Evolutionary conservation across 2,329 filamentous ascomycete species (phyloP).

Genomic region (Neurospora crassa): DNA sequence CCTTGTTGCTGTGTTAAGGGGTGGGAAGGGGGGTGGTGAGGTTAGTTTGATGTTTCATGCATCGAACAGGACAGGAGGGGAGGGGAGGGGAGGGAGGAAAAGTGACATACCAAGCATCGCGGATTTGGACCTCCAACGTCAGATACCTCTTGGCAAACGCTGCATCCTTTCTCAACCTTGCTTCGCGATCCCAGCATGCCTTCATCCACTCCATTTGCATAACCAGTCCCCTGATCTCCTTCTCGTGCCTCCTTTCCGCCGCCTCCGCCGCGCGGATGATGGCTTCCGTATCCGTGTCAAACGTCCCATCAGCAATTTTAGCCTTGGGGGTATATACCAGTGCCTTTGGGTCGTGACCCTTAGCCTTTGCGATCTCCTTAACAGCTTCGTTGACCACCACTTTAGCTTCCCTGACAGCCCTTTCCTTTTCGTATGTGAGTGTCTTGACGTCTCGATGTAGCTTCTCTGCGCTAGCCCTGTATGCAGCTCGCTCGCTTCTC

Average conservation of each 20-base stretch:
- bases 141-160: slow-evolving; percentile 84
- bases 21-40: neutral
- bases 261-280: slow-evolving; percentile 47
- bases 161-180: slow-evolving; percentile 67
- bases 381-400: slow-evolving; percentile 21
- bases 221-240: slow-evolving; percentile 70
- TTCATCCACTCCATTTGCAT: slow-evolving; percentile 90
- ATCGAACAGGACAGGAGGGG: slow-evolving; percentile 1
- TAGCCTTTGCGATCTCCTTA: slow-evolving; percentile 15
- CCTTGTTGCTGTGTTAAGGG: slow-evolving; percentile 64
- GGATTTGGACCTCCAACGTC: slow-evolving; percentile 68
- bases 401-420: slow-evolving; percentile 29
- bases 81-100: slow-evolving; percentile 1
- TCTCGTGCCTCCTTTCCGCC: slow-evolving; percentile 59
- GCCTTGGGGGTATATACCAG: neutral
- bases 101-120: slow-evolving; percentile 71
- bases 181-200: slow-evolving; percentile 70
- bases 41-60: slow-evolving; percentile 2
- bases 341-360: slow-evolving; percentile 16
- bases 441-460: slow-evolving; percentile 41
- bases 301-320: slow-evolving; percentile 18
- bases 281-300: slow-evolving; percentile 41
- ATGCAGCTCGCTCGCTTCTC: slow-evolving; percentile 53
- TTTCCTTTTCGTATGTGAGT: slow-evolving; percentile 31
- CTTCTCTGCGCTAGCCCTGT: slow-evolving; percentile 44